Evolutionary conservation across 2,329 filamentous ascomycete species (phyloP), one percentile per base, ranked within the genome.

Genomic region (Penicillium sp.): DNA sequence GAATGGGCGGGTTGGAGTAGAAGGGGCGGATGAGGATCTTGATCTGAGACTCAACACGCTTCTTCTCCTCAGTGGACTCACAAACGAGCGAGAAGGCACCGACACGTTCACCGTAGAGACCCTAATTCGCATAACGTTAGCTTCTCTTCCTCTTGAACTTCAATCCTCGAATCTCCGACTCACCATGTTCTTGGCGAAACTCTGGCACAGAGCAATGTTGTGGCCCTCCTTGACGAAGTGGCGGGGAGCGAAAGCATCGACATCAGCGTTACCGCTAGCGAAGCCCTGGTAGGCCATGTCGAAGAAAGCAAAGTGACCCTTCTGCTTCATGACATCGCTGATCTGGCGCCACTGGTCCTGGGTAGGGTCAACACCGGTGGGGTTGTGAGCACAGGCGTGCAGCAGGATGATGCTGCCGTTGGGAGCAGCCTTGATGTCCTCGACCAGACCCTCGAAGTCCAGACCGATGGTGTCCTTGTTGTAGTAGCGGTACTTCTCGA

Each of bases 251-350:
- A 93, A 98, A 63, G 95, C 95, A 75, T 99, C 93, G 78, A 88
- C 88, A 82, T 96, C 86, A 63, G 90, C 95, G 79, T 96, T 86
- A 67, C 93, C 93, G 63, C 89, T 95, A 68, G 93, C 93, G 73
- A 99, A 98, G 69, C 93, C 93, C 81, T 99, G 93, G 84, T 99
- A 99, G 63, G 93, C 93, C 93, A 97, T 97, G 79, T 98, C 93
- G 81, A 98, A 99, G 86, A 99, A 97, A 70, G 91, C 88, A 76
- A 89, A 96, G 84, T 98, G 93, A 50, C 84, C 87, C 76, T 90
- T 87, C 74, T 86, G 84, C 85, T 96, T 96, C 77, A 96, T 87
- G 60, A 89, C 90, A 60, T 89, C 80, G 77, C 90, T 91, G 76
- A 99, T 95, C 81, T 93, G 83, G 79, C 86, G 86, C 93, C 93